Percentiles rank a stretch among this genome's conserved stretches.
These are phyloP conservation scores for Anaeramoeba flamelloides DNA, from an alignment of 78 protist species.

Conservation along the genomic window DNA sequence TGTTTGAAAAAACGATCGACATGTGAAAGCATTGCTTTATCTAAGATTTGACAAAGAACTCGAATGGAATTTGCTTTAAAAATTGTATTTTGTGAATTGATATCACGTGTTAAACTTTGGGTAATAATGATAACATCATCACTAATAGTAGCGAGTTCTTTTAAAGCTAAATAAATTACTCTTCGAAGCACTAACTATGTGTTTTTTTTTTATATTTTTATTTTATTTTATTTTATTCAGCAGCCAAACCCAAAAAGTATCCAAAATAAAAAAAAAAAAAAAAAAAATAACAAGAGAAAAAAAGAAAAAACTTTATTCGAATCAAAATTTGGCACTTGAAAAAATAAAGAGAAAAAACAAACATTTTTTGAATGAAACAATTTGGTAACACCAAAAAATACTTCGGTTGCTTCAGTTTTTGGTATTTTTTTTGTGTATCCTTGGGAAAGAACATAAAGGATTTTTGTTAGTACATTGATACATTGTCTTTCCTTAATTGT, in stretches of 20 bases:
- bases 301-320: too few relatives aligned
- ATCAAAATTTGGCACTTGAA: too few relatives aligned
- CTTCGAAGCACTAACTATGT: conserved; percentile 59
- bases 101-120: conserved; percentile 29
- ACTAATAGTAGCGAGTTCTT: conserved; percentile 58
- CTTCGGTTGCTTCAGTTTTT: conserved; percentile 64
- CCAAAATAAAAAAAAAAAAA: too few relatives aligned
- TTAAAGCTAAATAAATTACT: conserved; percentile 61
- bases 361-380: conserved; percentile 77
- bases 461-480: conserved; percentile 49
- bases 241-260: too few relatives aligned
- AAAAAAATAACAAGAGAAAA: too few relatives aligned
- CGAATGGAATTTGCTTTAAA: conserved; percentile 84
- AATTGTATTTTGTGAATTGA: conserved; percentile 51
- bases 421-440: conserved; percentile 62
- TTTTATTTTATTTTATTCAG: not conserved
- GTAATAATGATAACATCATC: conserved; percentile 76
- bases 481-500: conserved; percentile 55
- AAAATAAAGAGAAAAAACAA: too few relatives aligned
- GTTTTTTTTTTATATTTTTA: not conserved
- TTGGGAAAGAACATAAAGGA: conserved; percentile 68
- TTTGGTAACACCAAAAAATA: conserved; percentile 88
- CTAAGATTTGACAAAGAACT: conserved; percentile 52
- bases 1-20: conserved; percentile 83
- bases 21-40: conserved; percentile 27